Conservation (phyloP, 768 basidiomycete genomes). For the Calocera viscosa region DNA sequence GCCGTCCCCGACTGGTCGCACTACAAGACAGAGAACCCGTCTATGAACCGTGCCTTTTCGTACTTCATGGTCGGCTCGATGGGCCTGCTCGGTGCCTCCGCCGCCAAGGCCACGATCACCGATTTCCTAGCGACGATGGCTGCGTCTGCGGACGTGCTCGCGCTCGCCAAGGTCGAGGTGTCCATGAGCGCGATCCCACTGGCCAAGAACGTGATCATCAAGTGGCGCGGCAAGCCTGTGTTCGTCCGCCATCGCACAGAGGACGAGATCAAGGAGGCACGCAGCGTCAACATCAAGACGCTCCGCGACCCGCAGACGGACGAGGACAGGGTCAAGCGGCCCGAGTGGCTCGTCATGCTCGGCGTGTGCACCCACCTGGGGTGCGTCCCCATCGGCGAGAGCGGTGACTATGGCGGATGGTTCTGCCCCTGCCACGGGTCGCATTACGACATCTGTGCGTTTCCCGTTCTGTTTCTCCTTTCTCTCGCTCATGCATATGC, state of each 20-base stretch:
- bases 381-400: constrained; percentile 96
- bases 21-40: constrained; percentile 59
- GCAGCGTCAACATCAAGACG: constrained; percentile 65
- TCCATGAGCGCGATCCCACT: constrained; percentile 72
- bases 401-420: constrained; percentile 97
- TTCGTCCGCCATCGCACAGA: constrained; percentile 94
- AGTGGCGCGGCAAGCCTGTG: constrained; percentile 99
- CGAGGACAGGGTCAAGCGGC: constrained; percentile 77
- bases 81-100: constrained; percentile 87
- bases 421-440: constrained; percentile 99
- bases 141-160: constrained; percentile 94
- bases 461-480: neutral
- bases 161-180: constrained; percentile 94
- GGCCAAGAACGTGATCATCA: constrained; percentile 88
- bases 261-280: constrained; percentile 87
- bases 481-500: constrained; percentile 13
- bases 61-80: constrained; percentile 88
- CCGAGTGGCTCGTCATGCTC: constrained; percentile 90
- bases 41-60: constrained; percentile 60
- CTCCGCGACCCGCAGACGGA: constrained; percentile 89
- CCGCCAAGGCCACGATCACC: constrained; percentile 82
- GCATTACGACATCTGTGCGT: constrained; percentile 89
- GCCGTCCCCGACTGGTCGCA: constrained; percentile 80
- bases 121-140: constrained; percentile 95
- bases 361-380: constrained; percentile 96